Evolutionary conservation across 192 early-diverging fungal species (phyloP), one percentile per base, ranked within the genome.

Genomic region (Linderina pennispora): DNA sequence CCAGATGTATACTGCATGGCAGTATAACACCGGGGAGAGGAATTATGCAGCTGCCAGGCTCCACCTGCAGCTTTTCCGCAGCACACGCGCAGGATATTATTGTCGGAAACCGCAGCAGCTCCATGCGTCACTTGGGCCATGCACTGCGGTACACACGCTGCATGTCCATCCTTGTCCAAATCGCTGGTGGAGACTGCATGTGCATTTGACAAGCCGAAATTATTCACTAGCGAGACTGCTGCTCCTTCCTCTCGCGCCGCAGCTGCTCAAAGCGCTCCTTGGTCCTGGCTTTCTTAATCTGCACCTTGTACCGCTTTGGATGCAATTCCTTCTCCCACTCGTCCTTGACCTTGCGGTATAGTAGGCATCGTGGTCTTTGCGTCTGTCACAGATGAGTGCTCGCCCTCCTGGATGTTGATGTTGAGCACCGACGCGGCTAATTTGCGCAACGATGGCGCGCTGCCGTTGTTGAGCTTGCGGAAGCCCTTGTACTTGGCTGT

Each of bases 301-400:
- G 31, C 0, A 41, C 38, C 34, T 62, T 62, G 56, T 71, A 71
- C 11, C 52, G 40, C 48, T 49, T 54, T 3, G 67, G 67, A 1
- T 60, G 62, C 42, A 73, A 11, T 22, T 21, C 22, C 16, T 36
- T 43, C 31, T 99, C 96, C 94, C 94, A 98, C 6, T 84, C 80
- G 0, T 77, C 61, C 63, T 87, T 87, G 40, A 80, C 80, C 50
- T 86, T 85, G 47, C 82, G 79, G 69, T 92, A 99, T 4, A 99
- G 52, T 32, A 92, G n/a, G 51, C 81, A 99, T 95, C 4, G 91
- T 79, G 21, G 90, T 83, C 43, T 82, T 75, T 0, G 94, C 94
- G 76, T 97, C 96, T 33, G 91, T 65, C 37, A 90, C 88, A 7
- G 90, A 90, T 15, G 85, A 92, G 63, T 99, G 94, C 51, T 77